Conservation (phyloP, 2,329 filamentous ascomycete genomes). For the Capronia americana region DNA sequence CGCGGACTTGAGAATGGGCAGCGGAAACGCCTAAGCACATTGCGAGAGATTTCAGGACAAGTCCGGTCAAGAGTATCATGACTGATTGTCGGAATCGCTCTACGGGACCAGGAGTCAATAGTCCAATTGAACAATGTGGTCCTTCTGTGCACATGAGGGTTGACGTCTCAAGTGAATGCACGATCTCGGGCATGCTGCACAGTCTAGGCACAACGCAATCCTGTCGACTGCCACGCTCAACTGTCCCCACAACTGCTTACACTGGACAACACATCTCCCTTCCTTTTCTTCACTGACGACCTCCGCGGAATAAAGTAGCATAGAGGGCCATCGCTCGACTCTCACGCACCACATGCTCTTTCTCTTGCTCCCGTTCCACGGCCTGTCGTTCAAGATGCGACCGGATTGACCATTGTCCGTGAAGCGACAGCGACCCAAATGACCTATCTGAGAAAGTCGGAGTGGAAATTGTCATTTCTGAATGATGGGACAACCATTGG, state of each 20-base stretch:
- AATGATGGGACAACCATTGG: slow-evolving; percentile 9
- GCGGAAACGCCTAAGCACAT: background rate
- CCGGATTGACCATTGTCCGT: slow-evolving; percentile 23
- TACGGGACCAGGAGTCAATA: background rate
- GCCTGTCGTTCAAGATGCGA: slow-evolving; percentile 29
- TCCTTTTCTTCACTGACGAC: background rate
- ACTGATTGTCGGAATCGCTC: background rate
- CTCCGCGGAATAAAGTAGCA: slow-evolving; percentile 1
- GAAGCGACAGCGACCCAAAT: slow-evolving; percentile 25
- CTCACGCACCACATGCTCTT: slow-evolving; percentile 1
- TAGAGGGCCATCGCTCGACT: slow-evolving; percentile 19
- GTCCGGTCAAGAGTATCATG: too few relatives aligned
- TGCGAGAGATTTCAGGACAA: background rate
- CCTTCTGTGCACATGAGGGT: background rate
- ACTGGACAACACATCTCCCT: background rate
- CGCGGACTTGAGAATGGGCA: background rate
- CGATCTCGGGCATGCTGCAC: background rate
- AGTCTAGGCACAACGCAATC: background rate
- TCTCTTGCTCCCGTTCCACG: slow-evolving; percentile 15
- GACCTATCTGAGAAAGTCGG: slow-evolving; percentile 28
- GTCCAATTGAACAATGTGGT: background rate
- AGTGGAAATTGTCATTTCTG: slow-evolving; percentile 7
- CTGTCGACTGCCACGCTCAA: background rate
- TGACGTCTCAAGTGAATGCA: background rate
- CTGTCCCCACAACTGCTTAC: background rate